Evolutionary conservation across 106 monocot genomes (phyloP).

Genomic region (Dactylorhiza incarnata): DNA sequence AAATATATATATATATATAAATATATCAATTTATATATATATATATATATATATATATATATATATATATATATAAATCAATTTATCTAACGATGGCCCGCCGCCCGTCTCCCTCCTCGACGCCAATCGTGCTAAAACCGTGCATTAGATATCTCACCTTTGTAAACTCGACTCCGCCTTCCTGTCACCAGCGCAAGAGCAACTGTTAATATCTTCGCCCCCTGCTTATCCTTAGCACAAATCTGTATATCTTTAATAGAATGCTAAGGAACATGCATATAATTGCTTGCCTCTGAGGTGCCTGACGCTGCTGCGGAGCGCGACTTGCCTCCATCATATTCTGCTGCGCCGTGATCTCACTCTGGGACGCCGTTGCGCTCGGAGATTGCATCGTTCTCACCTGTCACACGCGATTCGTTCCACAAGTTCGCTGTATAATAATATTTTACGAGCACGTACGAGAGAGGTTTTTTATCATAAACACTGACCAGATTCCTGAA

Average conservation of each 20-base stretch:
- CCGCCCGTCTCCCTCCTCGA: slow-evolving; percentile 1
- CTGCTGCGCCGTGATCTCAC: neutral
- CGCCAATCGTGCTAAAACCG: neutral
- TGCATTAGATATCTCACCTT: slow-evolving; percentile 5
- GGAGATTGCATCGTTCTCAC: neutral
- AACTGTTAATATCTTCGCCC: slow-evolving; percentile 6
- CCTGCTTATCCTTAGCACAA: slow-evolving; percentile 3
- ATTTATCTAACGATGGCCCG: neutral
- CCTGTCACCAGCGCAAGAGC: slow-evolving; percentile 8
- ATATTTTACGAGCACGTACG: neutral
- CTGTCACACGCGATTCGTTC: neutral
- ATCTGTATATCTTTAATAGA: slow-evolving; percentile 5
- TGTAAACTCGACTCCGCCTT: slow-evolving; percentile 2
- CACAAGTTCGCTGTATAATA: neutral
- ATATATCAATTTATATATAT: neutral
- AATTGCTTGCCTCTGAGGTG: slow-evolving; percentile 10
- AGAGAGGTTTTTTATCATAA: neutral
- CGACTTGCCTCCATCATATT: neutral
- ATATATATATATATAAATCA: neutral
- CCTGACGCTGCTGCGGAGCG: neutral
- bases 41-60: neutral
- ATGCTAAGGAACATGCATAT: slow-evolving; percentile 1
- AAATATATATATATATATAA: neutral
- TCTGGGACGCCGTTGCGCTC: neutral
- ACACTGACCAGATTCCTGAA: slow-evolving; percentile 51